Evolutionary conservation across 257 asterid species (phyloP).

Genomic region (Mentha longifolia): DNA sequence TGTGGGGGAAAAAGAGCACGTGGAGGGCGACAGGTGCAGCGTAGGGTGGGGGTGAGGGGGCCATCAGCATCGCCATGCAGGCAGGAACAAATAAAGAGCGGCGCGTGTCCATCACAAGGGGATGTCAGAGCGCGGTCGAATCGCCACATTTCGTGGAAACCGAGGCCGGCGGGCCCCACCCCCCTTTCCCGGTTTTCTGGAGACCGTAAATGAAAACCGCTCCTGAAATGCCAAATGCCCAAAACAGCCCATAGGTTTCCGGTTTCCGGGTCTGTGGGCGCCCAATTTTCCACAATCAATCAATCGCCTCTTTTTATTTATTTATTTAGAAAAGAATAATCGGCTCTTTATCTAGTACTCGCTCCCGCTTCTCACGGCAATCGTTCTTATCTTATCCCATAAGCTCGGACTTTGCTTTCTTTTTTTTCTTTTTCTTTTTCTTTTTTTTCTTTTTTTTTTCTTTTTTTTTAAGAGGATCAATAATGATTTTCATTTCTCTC

Average conservation of each 20-base stretch:
- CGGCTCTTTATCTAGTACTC: too few relatives aligned
- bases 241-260: slow-evolving; percentile 40
- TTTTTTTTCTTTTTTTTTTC: too few relatives aligned
- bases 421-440: too few relatives aligned
- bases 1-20: slow-evolving; percentile 26
- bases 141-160: slow-evolving; percentile 70
- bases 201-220: slow-evolving; percentile 19
- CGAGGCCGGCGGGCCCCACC: slow-evolving; percentile 34
- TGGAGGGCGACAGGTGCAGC: slow-evolving; percentile 36
- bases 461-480: too few relatives aligned
- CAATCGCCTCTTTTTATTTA: background rate
- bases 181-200: slow-evolving; percentile 75
- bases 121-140: slow-evolving; percentile 81
- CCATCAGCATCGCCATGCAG: background rate
- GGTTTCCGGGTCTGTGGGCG: slow-evolving; percentile 77
- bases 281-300: background rate
- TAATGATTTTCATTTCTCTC: too few relatives aligned
- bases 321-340: background rate
- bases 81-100: background rate
- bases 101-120: slow-evolving; percentile 65
- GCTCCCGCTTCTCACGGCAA: slow-evolving; percentile 11
- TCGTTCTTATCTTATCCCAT: slow-evolving; percentile 59
- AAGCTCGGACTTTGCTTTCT: slow-evolving; percentile 37
- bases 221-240: background rate
- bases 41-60: background rate